Conservation (phyloP, 148 eudicot species). For the Heliosperma pusillum region DNA sequence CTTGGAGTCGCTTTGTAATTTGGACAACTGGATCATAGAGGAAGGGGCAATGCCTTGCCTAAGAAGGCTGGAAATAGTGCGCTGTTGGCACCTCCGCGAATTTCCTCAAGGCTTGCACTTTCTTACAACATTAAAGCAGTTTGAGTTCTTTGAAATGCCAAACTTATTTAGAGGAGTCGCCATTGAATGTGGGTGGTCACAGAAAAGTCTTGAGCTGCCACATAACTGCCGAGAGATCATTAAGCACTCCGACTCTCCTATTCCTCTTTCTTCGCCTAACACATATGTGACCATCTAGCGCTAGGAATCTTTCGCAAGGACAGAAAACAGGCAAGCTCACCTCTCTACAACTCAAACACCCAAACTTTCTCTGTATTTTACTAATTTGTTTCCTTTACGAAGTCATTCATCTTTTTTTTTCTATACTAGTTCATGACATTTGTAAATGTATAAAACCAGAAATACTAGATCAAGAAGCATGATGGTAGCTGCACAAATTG, state of each 20-base stretch:
- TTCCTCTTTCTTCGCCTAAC: constrained; percentile 6
- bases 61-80: constrained; percentile 7
- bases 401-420: too few relatives aligned
- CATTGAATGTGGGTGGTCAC: constrained; percentile 1
- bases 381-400: too few relatives aligned
- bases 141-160: neutral
- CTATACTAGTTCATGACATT: neutral
- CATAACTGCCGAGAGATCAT: constrained; percentile 15
- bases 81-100: constrained; percentile 5
- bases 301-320: constrained; percentile 14
- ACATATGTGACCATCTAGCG: constrained; percentile 10
- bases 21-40: constrained; percentile 14
- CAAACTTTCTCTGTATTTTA: neutral
- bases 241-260: constrained; percentile 1
- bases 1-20: neutral
- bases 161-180: constrained; percentile 5
- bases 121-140: neutral
- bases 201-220: constrained; percentile 7
- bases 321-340: constrained; percentile 6
- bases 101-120: constrained; percentile 9
- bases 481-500: constrained; percentile 14
- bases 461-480: constrained; percentile 16
- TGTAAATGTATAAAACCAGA: neutral
- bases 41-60: constrained; percentile 18
- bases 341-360: neutral